phyloP scores from a whole-genome alignment of 345 rosid genomes.

The Iberis pinnata region DNA sequence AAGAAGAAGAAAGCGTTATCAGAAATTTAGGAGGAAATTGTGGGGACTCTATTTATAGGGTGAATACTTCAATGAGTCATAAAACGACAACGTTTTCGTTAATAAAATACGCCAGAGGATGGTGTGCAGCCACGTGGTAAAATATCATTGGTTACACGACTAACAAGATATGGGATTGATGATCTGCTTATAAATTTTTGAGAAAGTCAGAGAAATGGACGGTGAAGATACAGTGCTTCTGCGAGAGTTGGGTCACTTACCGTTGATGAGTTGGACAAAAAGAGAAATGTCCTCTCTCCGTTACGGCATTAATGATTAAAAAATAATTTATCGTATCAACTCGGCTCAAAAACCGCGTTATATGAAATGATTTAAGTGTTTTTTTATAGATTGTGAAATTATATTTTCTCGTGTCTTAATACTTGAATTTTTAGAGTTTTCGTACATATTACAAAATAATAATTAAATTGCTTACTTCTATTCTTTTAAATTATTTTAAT shows the following conservation, averaged over 20 bases:
- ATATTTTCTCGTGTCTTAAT: no score
- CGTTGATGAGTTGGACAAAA: conserved; percentile 23
- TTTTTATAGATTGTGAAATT: no score
- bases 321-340: background rate
- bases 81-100: conserved; percentile 5
- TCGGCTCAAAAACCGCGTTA: conserved; percentile 12
- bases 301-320: conserved; percentile 10
- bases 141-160: conserved; percentile 1
- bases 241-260: conserved; percentile 20
- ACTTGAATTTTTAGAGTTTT: no score
- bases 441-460: no score
- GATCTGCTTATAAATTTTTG: background rate
- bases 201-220: conserved; percentile 20
- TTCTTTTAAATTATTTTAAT: no score
- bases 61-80: conserved; percentile 19
- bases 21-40: conserved; percentile 17
- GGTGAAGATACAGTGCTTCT: conserved; percentile 13
- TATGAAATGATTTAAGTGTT: background rate
- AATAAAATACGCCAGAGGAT: conserved; percentile 1
- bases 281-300: background rate
- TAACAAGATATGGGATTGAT: conserved; percentile 7
- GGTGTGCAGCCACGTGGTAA: conserved; percentile 2
- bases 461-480: no score
- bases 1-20: conserved; percentile 14
- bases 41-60: conserved; percentile 28